Evolutionary conservation across 495 filamentous ascomycete species (phyloP), one percentile per base, ranked within the genome.

Genomic region (Entonaema liquescens): DNA sequence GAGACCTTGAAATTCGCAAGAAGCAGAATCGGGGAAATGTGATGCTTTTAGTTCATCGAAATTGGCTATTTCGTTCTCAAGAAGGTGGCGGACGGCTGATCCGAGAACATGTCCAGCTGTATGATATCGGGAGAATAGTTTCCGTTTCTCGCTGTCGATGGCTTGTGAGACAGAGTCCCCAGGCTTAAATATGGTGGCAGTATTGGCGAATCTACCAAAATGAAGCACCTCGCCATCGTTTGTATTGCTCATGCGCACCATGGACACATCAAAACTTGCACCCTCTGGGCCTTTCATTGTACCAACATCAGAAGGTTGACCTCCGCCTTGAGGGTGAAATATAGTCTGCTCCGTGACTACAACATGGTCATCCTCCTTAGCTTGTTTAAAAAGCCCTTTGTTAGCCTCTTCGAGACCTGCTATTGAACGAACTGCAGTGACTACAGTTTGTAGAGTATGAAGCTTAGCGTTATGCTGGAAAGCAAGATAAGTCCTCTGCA

Each of bases 321-420:
- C 89, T 42, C 89, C 89, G 5, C 89, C 89, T 76, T 91, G 88
- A 2, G 87, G 83, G 56, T 90, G 86, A 76, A 91, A 91, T 67
- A 90, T 89, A n/a, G 89, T 91, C 26, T 83, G 38, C 15, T 83
- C 79, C 5, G 88, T 89, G n/a, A 86, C 77, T 40, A 91, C 69
- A 35, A 83, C 81, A 74, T 84, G 77, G 68, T 85, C 78, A 3
- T 81, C 75, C 19, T 85, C 82, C 7, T 52, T 67, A 26, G 75
- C 79, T 19, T 79, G 59, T 70, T 89, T 89, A 78, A 84, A 88
- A 3, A 89, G 80, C 0, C 68, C 67, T 59, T 77, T 80, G 61
- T 85, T 82, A 31, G 79, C 72, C 54, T 84, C 81, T 29, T 82
- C 77, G 1, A 89, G 82, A 3, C 71, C 55, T 1, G 80, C 65